Evolutionary conservation across 495 filamentous ascomycete genomes (phyloP).

Genomic region (Aspergillus carlsbadensis): DNA sequence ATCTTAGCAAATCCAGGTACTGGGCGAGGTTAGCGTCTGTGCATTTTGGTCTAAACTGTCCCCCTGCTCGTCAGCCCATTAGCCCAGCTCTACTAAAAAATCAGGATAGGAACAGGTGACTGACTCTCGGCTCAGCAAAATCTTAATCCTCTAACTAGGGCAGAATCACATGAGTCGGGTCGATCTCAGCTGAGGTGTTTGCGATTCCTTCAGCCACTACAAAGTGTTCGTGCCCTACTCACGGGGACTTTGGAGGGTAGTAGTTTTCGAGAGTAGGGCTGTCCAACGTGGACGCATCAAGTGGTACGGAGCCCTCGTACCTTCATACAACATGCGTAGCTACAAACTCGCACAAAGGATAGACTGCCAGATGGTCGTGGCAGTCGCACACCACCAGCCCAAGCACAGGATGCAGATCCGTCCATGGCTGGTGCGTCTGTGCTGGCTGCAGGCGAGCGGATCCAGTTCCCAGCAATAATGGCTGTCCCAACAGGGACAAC

Average conservation of each 20-base stretch:
- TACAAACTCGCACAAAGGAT: background rate
- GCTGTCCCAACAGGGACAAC: background rate
- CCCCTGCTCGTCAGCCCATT: slow-evolving; percentile 1
- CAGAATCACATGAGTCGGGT: background rate
- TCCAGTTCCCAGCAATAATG: slow-evolving; percentile 1
- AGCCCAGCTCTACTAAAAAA: background rate
- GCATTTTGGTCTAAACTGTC: slow-evolving; percentile 6
- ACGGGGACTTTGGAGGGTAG: too few species aligned
- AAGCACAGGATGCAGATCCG: slow-evolving; percentile 12
- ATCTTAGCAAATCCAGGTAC: slow-evolving; percentile 13
- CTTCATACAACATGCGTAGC: background rate
- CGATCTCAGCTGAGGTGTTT: background rate
- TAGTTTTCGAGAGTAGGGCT: background rate
- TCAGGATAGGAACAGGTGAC: slow-evolving; percentile 7
- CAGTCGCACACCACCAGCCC: slow-evolving; percentile 2
- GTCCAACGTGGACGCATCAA: background rate
- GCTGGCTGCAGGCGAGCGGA: slow-evolving; percentile 3
- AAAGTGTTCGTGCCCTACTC: too few species aligned
- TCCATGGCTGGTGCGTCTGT: slow-evolving; percentile 6
- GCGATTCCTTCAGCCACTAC: background rate
- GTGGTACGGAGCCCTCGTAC: background rate
- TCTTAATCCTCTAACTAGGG: background rate
- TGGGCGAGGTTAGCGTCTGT: slow-evolving; percentile 5
- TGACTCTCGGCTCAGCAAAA: background rate
- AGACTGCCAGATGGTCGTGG: background rate